Evolutionary conservation across 345 rosid genomes (phyloP).

Genomic region (Pistacia integerrima): DNA sequence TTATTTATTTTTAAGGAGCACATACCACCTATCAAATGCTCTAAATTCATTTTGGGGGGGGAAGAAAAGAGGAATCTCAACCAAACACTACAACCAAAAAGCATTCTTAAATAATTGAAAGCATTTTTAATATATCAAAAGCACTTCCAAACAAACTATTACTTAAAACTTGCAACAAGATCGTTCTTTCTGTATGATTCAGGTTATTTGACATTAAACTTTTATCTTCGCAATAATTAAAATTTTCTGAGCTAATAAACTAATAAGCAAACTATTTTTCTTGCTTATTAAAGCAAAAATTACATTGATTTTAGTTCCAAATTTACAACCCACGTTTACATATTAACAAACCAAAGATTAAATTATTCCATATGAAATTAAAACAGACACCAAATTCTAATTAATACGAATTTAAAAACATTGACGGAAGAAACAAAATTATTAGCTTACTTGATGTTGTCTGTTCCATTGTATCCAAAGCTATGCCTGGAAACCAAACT

Average conservation of each 20-base stretch:
- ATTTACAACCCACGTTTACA: background rate
- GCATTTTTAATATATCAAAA: background rate
- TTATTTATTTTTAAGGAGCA: too few relatives aligned
- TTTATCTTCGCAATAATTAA: background rate
- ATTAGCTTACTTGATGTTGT: slow-evolving; percentile 48
- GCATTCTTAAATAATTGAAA: too few relatives aligned
- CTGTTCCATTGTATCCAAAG: slow-evolving; percentile 60
- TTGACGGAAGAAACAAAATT: background rate
- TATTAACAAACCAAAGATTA: background rate
- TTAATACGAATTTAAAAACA: background rate
- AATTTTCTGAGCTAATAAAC: background rate
- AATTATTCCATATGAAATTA: background rate
- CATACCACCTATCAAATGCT: too few relatives aligned
- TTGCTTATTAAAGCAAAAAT: background rate
- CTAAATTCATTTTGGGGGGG: too few relatives aligned
- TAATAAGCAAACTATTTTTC: background rate
- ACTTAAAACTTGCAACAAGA: background rate
- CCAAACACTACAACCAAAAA: too few relatives aligned
- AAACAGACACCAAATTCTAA: background rate
- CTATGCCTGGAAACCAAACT: slow-evolving; percentile 71
- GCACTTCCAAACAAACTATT: background rate
- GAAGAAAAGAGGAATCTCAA: too few relatives aligned
- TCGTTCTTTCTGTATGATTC: background rate
- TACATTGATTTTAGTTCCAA: background rate
- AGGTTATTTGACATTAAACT: background rate